Evolutionary conservation across 2,329 filamentous ascomycete genomes (phyloP).

Genomic region (Fusarium chaquense): DNA sequence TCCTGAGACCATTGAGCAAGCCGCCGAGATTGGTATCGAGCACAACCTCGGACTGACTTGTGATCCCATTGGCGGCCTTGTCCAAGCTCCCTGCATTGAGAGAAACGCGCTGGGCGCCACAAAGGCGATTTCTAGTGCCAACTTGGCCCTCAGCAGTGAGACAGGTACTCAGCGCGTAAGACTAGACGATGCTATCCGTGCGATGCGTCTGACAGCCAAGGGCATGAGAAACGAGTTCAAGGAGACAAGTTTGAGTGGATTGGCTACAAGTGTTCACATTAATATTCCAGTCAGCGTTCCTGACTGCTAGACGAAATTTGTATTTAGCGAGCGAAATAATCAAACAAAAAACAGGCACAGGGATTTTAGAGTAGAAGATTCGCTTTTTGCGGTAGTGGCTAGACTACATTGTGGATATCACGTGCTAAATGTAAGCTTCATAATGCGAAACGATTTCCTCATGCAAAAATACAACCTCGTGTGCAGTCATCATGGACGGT

Average conservation of each 20-base stretch:
- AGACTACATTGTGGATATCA: constrained; percentile 21
- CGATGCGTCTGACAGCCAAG: constrained; percentile 63
- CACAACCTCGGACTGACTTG: constrained; percentile 65
- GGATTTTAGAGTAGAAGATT: constrained; percentile 20
- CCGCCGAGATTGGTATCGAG: constrained; percentile 65
- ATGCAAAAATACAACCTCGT: background rate
- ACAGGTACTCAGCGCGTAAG: constrained; percentile 61
- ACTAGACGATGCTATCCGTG: constrained; percentile 63
- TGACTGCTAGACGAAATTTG: constrained; percentile 55
- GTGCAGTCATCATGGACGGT: background rate
- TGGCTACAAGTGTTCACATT: constrained; percentile 63
- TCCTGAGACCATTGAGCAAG: constrained; percentile 63
- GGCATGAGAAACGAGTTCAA: constrained; percentile 67
- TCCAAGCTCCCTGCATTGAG: constrained; percentile 65
- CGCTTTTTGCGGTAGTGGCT: background rate
- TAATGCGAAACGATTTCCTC: background rate
- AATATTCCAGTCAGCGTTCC: constrained; percentile 65
- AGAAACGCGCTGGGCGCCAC: constrained; percentile 63
- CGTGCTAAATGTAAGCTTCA: constrained; percentile 9
- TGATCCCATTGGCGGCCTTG: constrained; percentile 63
- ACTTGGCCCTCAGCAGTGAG: constrained; percentile 60
- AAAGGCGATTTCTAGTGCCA: constrained; percentile 64
- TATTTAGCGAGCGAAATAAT: constrained; percentile 13
- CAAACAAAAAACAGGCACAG: constrained; percentile 8
- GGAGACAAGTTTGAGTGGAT: constrained; percentile 63